Base-by-base conservation (phyloP, 1,284 basidiomycete genomes). In the Apiotrichum veenhuisii region DNA sequence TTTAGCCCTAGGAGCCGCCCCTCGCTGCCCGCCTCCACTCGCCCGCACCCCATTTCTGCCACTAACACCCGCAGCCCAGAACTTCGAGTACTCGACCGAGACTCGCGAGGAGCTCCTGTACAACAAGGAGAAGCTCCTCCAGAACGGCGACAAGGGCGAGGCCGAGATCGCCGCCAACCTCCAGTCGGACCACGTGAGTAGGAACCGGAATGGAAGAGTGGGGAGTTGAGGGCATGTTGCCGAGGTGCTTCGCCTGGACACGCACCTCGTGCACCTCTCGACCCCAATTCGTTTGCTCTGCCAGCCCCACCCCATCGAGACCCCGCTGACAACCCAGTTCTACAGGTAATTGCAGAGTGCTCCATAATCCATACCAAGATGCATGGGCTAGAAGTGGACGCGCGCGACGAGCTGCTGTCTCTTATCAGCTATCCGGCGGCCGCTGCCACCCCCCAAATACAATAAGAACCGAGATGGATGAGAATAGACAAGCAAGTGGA, bases 71-170 rank as follows among this genome's bases (percentile, higher is more conserved):
- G 11, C 72, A 94, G 91, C 91, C 42, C 89, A 94, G 85, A 96
- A 97, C 78, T 88, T 91, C 69, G 92, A 95, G 76, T 98, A 87
- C 81, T 89, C 92, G 12, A 97, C 92, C 45, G 96, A 98, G 81
- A 98, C 92, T 12, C 88, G 96, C 60, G 96, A 98, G 77, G 96
- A 99, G 78, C 84, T 98, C 57, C 81, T 98, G 50, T 99, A 99
- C 81, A 98, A 98, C 84, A 99, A 98, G 80, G 75, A 94, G 81
- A 93, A 96, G 80, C 83, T 98, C 54, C 82, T 97, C 56, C 86
- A 91, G 42, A 98, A 97, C 73, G 96, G 96, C 59, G 96, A 98
- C 80, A 81, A 89, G 63, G 90, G 91, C 63, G 95, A 98, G 79
- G 89, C 93, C 37, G 95, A 98, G 80, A 91, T 97, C 72, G 91